These are phyloP conservation scores for Cercophora newfieldiana DNA, from an alignment of 495 filamentous ascomycete genomes.

Conservation along the genomic window DNA sequence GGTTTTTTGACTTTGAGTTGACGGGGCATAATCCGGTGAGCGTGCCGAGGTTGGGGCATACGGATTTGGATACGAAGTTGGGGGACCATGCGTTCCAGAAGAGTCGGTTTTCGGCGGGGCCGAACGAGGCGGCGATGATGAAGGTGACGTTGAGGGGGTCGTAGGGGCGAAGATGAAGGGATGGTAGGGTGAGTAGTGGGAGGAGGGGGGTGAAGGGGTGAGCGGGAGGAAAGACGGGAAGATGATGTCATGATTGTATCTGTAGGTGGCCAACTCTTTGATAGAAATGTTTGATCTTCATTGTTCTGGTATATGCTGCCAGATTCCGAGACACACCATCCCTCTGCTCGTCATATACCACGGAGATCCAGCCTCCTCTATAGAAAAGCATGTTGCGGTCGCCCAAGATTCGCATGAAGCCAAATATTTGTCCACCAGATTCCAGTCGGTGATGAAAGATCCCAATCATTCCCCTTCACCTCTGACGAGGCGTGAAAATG, in stretches of 20 bases:
- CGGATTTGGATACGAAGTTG: conserved; percentile 13
- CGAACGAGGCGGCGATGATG: conserved; percentile 1
- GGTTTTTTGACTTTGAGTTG: conserved; percentile 41
- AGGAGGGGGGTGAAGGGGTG: background rate
- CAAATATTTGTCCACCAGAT: no score
- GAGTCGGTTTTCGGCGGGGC: conserved; percentile 1
- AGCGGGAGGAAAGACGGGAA: no score
- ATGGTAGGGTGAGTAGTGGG: background rate
- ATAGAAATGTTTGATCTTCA: no score
- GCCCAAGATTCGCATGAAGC: no score
- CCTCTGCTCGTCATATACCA: no score
- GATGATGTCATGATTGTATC: no score
- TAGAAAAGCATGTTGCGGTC: no score
- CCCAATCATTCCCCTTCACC: background rate
- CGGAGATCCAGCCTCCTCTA: no score
- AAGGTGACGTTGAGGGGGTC: background rate
- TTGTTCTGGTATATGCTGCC: no score
- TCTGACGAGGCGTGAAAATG: conserved; percentile 12
- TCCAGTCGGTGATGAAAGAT: no score
- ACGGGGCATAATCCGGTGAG: conserved; percentile 31
- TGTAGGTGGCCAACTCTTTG: no score
- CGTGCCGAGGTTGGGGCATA: background rate
- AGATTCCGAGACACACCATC: no score
- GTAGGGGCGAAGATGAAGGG: background rate
- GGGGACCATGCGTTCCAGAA: conserved; percentile 12